These are phyloP conservation scores for Pezicula neosporulosa DNA, from an alignment of 2,329 filamentous ascomycete species.

Conservation along the genomic window DNA sequence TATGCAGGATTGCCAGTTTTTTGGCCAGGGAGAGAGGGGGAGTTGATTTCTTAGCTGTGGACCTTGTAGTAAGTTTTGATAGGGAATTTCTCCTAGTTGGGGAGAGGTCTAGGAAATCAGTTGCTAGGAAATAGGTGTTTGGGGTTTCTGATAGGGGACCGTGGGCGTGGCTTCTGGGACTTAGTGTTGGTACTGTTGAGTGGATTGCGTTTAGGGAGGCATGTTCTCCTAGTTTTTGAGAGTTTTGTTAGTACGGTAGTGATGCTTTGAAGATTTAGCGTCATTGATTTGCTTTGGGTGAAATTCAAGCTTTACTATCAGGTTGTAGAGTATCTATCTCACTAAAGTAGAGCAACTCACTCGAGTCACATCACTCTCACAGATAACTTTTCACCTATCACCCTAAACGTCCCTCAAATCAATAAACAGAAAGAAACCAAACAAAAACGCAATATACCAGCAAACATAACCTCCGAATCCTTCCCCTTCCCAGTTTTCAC, in stretches of 20 bases:
- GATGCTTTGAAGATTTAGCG: neutral
- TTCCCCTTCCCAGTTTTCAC: conserved; percentile 65
- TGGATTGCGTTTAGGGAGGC: conserved; percentile 81
- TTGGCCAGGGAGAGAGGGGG: conserved; percentile 60
- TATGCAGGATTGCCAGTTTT: conserved; percentile 78
- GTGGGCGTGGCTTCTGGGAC: conserved; percentile 71
- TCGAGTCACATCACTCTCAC: no score
- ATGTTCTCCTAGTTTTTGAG: conserved; percentile 64
- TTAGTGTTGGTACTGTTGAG: conserved; percentile 66
- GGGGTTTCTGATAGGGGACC: conserved; percentile 48
- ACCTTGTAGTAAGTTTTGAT: conserved; percentile 20
- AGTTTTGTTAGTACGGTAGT: conserved; percentile 1
- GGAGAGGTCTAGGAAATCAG: conserved; percentile 73
- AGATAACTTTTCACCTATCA: no score
- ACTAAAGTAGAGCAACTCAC: no score
- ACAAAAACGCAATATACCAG: conserved; percentile 38
- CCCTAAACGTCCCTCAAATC: no score
- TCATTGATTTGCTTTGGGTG: neutral
- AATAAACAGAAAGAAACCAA: no score
- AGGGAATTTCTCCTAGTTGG: conserved; percentile 19
- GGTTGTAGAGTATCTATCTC: no score
- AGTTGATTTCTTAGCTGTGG: conserved; percentile 10
- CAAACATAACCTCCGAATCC: conserved; percentile 66
- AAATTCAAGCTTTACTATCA: no score
- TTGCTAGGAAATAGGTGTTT: conserved; percentile 55